Evolutionary conservation across 169 alveolate genomes (phyloP).

Genomic region (Plasmodium malariae): DNA sequence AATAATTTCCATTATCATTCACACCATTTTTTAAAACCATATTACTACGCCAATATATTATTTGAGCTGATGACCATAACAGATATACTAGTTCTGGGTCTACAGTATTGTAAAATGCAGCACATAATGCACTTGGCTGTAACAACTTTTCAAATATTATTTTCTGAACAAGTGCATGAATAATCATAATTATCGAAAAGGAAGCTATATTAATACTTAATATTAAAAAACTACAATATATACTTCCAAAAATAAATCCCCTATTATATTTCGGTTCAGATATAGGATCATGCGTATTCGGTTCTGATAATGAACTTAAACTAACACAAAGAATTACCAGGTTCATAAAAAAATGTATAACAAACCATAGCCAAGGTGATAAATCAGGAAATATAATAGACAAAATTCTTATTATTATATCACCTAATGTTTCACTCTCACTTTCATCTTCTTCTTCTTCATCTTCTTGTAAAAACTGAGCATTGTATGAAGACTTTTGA

Average conservation of each 20-base stretch:
- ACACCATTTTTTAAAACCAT: constrained; percentile 31
- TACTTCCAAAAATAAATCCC: constrained; percentile 52
- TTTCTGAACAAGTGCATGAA: constrained; percentile 74
- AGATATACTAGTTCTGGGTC: constrained; percentile 84
- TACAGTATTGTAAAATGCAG: constrained; percentile 82
- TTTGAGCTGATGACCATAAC: constrained; percentile 82
- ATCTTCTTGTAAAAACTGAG: constrained; percentile 69
- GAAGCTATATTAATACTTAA: constrained; percentile 47
- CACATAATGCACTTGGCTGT: constrained; percentile 80
- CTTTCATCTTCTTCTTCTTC: constrained; percentile 76
- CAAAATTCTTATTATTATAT: constrained; percentile 28
- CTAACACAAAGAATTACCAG: constrained; percentile 47
- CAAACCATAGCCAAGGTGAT: constrained; percentile 74
- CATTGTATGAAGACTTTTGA: constrained; percentile 65
- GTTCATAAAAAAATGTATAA: constrained; percentile 58
- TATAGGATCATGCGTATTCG: constrained; percentile 35
- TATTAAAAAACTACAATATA: constrained; percentile 53
- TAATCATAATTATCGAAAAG: constrained; percentile 37
- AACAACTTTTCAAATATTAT: constrained; percentile 66
- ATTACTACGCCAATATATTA: constrained; percentile 80
- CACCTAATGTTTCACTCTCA: constrained; percentile 66
- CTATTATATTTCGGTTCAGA: constrained; percentile 66
- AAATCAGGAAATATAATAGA: constrained; percentile 63
- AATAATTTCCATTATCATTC: constrained; percentile 22
- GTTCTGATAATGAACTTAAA: constrained; percentile 65